Conservation (phyloP, 352 stramenopile species). For the Phytophthora colocasiae region DNA sequence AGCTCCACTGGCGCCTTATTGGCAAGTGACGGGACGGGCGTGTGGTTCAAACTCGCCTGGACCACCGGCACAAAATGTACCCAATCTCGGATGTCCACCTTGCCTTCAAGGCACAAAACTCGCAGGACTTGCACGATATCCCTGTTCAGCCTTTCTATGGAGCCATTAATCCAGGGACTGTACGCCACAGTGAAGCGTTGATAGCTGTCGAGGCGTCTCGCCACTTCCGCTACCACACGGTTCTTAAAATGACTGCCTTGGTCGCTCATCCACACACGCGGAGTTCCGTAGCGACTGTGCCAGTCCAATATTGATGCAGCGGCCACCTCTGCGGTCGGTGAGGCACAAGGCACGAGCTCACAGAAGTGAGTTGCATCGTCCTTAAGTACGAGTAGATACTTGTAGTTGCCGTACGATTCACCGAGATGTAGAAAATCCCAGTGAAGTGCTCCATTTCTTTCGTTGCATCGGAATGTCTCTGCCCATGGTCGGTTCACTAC, state of each 20-base stretch:
- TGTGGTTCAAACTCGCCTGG: no score
- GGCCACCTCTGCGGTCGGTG: conserved; percentile 8
- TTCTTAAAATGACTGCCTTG: conserved; percentile 48
- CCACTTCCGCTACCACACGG: conserved; percentile 23
- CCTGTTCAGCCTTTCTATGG: conserved; percentile 37
- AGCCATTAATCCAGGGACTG: conserved; percentile 41
- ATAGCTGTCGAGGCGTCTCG: neutral
- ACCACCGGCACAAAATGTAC: conserved; percentile 13
- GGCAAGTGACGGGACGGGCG: conserved; percentile 16
- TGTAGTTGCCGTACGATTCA: conserved; percentile 13
- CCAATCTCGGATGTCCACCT: conserved; percentile 25
- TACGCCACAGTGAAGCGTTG: conserved; percentile 37
- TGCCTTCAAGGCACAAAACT: conserved; percentile 6
- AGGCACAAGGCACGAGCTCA: conserved; percentile 30
- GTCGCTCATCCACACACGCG: conserved; percentile 34
- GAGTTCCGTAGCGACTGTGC: conserved; percentile 34
- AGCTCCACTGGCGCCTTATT: conserved; percentile 30
- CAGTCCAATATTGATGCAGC: conserved; percentile 34
- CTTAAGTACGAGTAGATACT: conserved; percentile 44
- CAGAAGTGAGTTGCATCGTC: conserved; percentile 39
- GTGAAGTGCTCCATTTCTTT: conserved; percentile 39
- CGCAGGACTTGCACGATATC: conserved; percentile 38
- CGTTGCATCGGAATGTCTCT: conserved; percentile 12
- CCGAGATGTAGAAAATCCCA: conserved; percentile 44
- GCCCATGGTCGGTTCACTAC: conserved; percentile 3